phyloP scores from a whole-genome alignment of 2,329 filamentous ascomycete species.

The Lasiodiplodia sp. region DNA sequence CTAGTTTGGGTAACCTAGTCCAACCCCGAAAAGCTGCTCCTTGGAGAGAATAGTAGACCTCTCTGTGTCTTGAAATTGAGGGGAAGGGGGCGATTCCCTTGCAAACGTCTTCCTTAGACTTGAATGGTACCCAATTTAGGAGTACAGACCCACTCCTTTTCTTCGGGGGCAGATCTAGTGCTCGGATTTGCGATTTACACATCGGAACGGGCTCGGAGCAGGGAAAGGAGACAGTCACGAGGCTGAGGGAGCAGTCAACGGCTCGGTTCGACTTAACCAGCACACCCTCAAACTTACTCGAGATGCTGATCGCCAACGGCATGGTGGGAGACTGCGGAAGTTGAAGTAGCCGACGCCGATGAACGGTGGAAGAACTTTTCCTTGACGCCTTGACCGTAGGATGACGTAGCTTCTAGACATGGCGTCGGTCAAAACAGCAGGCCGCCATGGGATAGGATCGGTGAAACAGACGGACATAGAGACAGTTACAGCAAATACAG shows the following conservation, averaged over 20 bases:
- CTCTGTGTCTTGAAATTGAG: background rate
- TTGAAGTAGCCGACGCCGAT: background rate
- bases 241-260: too few species aligned
- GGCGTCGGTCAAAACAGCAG: background rate
- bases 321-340: slow-evolving; percentile 1
- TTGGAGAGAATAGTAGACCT: background rate
- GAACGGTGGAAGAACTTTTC: slow-evolving; percentile 2
- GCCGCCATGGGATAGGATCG: background rate
- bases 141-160: slow-evolving; percentile 2
- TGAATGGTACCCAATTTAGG: background rate
- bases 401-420: slow-evolving; percentile 6
- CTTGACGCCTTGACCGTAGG: background rate
- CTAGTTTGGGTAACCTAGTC: background rate
- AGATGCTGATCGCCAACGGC: slow-evolving; percentile 1
- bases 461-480: background rate
- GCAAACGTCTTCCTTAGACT: background rate
- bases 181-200: background rate
- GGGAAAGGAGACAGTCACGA: background rate
- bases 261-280: slow-evolving; percentile 7
- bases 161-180: background rate
- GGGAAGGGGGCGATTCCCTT: background rate
- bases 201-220: background rate
- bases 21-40: too few species aligned
- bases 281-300: background rate
- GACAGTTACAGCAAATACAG: background rate